Evolutionary conservation across 2,329 filamentous ascomycete genomes (phyloP), one percentile per base, ranked within the genome.

Genomic region (Botrytis deweyae): DNA sequence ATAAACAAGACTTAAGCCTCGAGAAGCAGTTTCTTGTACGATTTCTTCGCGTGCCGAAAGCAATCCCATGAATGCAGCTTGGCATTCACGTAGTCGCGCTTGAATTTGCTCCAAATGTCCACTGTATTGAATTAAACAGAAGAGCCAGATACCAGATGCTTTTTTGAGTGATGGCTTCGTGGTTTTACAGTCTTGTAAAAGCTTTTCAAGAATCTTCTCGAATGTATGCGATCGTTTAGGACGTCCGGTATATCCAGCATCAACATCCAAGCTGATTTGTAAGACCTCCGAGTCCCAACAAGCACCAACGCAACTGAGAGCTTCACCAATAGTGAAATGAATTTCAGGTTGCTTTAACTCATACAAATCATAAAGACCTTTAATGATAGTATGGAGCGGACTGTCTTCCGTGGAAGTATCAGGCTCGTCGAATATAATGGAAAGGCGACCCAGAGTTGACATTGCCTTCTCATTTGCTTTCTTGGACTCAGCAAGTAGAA

Each of bases 81-180:
- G 96, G 74, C 92, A 94, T 78, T 94, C 89, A 68, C 93, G 88
- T 58, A 99, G 85, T 20, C 90, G 89, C 7, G 86, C 84, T 80
- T 97, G 93, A 8, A 98, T 88, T 76, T 93, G 89, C 5, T 85
- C 81, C n/a, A 94, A 84, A 76, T 95, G 91, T 0, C 94, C 94
- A 80, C 94, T 97, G 82, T 96, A 94, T 80, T 98, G 94, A 14
- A 98, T 91, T 4, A 98, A 84, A 79, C 92, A 97, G 74, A 98
- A 91, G 0, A 98, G 87, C 96, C 96, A 98, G 78, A 99, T 97
- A 0, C 94, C 94, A 0, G 95, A 95, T 4, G 95, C 94, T 81
- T 97, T 97, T 78, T 94, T 91, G 7, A 98, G 85, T 0, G 94
- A 92, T 1, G 96, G 96, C 80, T 98, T 98, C 0, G 93, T 94